Evolutionary conservation across 2,329 filamentous ascomycete species (phyloP), one percentile per base, ranked within the genome.

Genomic region (Seiridium unicorne): DNA sequence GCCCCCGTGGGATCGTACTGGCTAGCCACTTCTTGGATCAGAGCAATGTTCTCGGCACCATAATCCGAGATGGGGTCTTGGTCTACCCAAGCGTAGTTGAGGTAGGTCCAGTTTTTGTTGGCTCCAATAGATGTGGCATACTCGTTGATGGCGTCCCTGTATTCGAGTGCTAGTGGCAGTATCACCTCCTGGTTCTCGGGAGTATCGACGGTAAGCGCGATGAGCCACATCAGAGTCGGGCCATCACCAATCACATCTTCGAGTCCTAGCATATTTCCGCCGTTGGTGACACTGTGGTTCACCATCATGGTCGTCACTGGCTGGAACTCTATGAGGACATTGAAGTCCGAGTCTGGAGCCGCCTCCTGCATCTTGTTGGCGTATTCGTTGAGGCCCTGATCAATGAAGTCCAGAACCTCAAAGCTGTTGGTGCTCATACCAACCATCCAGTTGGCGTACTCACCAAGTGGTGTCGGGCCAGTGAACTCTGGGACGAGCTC

Each of bases 231-330:
- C 44, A 71, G 57, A 6, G 67, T 68, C 44, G 51, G 51, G 9
- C 18, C 18, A 26, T 70, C 70, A 38, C 70, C 66, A 64, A 69
- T 56, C 5, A 55, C 70, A 64, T 73, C 70, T 34, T 55, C 51
- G 6, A 79, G 65, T 5, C 73, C 74, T 35, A 79, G 68, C 56
- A 79, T 71, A 61, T 76, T 77, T 42, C 74, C 75, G 57, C 77
- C 74, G 51, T 70, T 73, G 38, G 68, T 69, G 3, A 60, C 60
- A 36, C 73, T 74, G 11, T 73, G 65, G 51, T 69, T 62, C 47
- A 67, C 69, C 61, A 74, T 72, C 4, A 73, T 64, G n/a, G 72
- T 70, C 9, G 77, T 73, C 32, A 79, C 69, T 38, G 76, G 69
- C 62, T 77, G 74, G 18, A 26, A 26, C 18, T 26, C 18, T 26